A percentile compares a stretch with the other conserved stretches of the same genome.
Evolutionary conservation across 108 stramenopile species (phyloP).

Genomic region (Craspedostauros australis): DNA sequence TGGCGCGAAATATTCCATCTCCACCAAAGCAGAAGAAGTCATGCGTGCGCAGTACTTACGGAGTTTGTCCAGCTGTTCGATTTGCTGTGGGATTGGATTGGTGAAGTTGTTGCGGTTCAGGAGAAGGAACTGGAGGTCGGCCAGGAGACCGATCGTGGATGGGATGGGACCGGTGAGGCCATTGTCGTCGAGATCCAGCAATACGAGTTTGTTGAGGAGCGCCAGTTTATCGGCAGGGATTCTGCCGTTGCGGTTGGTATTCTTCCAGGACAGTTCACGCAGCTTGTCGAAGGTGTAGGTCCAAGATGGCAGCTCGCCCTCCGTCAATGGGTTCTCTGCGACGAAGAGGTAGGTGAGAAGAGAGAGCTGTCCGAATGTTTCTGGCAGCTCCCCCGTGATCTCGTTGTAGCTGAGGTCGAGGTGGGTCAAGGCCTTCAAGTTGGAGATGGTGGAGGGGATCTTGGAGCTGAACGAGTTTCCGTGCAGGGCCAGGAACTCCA

Average conservation of each 20-base stretch:
- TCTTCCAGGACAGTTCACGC: constrained; percentile 35
- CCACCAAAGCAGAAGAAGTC: neutral
- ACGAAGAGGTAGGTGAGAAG: constrained; percentile 31
- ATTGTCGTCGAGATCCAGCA: constrained; percentile 36
- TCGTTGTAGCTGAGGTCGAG: constrained; percentile 19
- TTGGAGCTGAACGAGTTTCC: constrained; percentile 26
- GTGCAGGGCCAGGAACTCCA: constrained; percentile 27
- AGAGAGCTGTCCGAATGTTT: neutral
- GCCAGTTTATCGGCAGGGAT: constrained; percentile 29
- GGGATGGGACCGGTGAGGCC: constrained; percentile 20
- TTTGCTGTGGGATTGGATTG: constrained; percentile 6
- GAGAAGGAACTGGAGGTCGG: constrained; percentile 25
- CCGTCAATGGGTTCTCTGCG: constrained; percentile 27
- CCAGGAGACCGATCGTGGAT: constrained; percentile 15
- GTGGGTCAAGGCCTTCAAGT: constrained; percentile 11
- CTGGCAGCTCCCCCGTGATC: constrained; percentile 20
- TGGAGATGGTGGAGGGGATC: constrained; percentile 27
- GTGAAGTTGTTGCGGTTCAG: constrained; percentile 29
- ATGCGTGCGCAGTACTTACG: constrained; percentile 1
- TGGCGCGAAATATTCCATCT: neutral
- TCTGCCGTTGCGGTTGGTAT: constrained; percentile 23
- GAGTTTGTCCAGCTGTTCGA: constrained; percentile 17
- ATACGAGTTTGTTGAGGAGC: constrained; percentile 5
- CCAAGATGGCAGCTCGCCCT: constrained; percentile 33
- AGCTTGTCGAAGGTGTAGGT: constrained; percentile 16